phyloP scores from a whole-genome alignment of 441 rosid genomes.

The Syzygium malaccense region DNA sequence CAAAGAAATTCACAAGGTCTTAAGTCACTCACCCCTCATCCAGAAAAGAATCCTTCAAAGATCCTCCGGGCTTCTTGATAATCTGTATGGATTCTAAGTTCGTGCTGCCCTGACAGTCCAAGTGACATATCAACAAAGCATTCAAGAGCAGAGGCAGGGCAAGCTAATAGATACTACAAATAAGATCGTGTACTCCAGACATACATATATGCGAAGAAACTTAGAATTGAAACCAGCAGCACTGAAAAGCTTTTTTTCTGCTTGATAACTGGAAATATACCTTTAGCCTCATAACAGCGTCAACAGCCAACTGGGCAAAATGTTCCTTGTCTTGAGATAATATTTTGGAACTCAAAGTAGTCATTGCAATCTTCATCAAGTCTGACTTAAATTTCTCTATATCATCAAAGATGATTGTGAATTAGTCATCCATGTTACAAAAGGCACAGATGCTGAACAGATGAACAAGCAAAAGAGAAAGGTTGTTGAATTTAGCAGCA shows the following conservation, averaged over 20 bases:
- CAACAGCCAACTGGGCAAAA: slow-evolving; percentile 89
- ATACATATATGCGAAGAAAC: neutral
- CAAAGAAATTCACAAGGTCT: neutral
- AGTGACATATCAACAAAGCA: neutral
- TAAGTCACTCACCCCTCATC: slow-evolving; percentile 75
- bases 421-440: neutral
- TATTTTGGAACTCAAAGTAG: slow-evolving; percentile 88
- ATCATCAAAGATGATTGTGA: slow-evolving; percentile 9
- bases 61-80: slow-evolving; percentile 95
- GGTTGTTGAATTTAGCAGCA: neutral
- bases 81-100: slow-evolving; percentile 89
- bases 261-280: slow-evolving; percentile 21
- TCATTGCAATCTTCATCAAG: slow-evolving; percentile 90
- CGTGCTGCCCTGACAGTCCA: slow-evolving; percentile 71
- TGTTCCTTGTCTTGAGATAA: slow-evolving; percentile 92
- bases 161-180: neutral
- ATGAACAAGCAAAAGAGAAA: neutral
- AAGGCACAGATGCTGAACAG: neutral
- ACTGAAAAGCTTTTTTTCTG: neutral
- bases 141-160: neutral
- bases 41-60: slow-evolving; percentile 78
- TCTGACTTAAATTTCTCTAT: slow-evolving; percentile 83
- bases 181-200: neutral
- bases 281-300: slow-evolving; percentile 95
- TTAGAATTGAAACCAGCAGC: neutral